A percentile compares a stretch with the other conserved stretches of the same genome.
Evolutionary conservation across 805 yeast genomes (phyloP).

Genomic region (Saccharomycodes ludwigii): DNA sequence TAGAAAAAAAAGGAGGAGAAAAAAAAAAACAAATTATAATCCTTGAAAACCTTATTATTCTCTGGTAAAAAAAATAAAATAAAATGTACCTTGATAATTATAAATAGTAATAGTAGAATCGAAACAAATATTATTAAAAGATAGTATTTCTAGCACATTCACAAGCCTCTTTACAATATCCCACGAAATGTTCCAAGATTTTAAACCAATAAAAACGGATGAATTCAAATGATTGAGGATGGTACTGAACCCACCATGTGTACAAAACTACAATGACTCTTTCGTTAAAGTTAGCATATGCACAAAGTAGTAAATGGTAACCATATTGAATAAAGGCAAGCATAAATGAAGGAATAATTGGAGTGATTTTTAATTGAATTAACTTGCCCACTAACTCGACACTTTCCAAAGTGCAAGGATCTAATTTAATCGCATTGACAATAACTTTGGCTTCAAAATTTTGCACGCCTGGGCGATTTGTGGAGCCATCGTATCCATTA

Average conservation of each 20-base stretch:
- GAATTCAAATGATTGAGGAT: slow-evolving; percentile 2
- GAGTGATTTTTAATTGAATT: not conserved
- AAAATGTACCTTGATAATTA: too few relatives aligned
- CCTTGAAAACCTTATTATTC: too few relatives aligned
- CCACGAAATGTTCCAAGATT: not conserved
- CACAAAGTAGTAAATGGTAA: not conserved
- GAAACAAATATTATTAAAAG: slow-evolving; percentile 1
- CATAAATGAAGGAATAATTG: not conserved
- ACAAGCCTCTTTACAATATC: not conserved
- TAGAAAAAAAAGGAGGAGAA: too few relatives aligned
- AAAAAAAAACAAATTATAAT: too few relatives aligned
- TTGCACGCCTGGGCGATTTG: too few relatives aligned
- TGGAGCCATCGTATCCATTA: not conserved
- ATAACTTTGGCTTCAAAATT: not conserved
- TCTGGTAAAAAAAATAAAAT: too few relatives aligned
- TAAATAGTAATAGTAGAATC: too few relatives aligned
- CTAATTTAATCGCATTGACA: not conserved
- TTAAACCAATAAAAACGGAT: not conserved
- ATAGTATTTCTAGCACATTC: slow-evolving; percentile 2
- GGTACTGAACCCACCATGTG: slow-evolving; percentile 2
- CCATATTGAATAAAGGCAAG: not conserved
- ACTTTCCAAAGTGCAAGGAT: not conserved
- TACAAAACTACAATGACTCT: slow-evolving; percentile 5
- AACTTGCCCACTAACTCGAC: not conserved
- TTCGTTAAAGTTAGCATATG: slow-evolving; percentile 2